These are phyloP conservation scores for Sporothrix humicola DNA, from an alignment of 2,329 filamentous ascomycete species.

Conservation along the genomic window DNA sequence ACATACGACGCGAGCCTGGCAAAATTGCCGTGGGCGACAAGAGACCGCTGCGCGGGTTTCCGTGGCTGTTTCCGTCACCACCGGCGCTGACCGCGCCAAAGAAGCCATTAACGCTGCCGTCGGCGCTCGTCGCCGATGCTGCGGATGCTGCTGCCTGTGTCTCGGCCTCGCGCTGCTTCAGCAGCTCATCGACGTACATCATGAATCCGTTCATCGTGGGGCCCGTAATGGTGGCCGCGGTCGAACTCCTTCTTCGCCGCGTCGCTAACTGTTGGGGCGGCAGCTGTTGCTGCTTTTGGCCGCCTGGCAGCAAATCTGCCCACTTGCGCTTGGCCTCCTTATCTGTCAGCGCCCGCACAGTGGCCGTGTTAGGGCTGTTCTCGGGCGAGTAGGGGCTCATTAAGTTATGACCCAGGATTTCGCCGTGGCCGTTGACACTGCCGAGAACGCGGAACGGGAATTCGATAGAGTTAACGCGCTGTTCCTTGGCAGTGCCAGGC, in stretches of 20 bases:
- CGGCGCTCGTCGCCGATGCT: constrained; percentile 49
- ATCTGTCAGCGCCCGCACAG: constrained; percentile 52
- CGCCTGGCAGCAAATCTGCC: constrained; percentile 27
- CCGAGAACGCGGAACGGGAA: constrained; percentile 92
- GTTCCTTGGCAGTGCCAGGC: constrained; percentile 73
- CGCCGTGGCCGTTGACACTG: constrained; percentile 86
- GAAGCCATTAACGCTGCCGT: constrained; percentile 47
- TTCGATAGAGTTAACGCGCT: constrained; percentile 88
- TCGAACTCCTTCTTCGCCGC: constrained; percentile 35
- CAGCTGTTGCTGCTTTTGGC: constrained; percentile 34
- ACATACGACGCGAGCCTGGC: constrained; percentile 61
- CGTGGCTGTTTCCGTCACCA: constrained; percentile 44
- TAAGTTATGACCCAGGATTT: constrained; percentile 89
- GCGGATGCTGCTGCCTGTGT: constrained; percentile 41
- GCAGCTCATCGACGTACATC: constrained; percentile 75
- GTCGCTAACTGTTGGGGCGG: constrained; percentile 32
- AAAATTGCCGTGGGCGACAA: constrained; percentile 71
- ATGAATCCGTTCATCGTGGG: constrained; percentile 70
- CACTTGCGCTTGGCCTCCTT: constrained; percentile 44
- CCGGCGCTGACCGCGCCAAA: constrained; percentile 55
- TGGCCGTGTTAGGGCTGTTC: constrained; percentile 82
- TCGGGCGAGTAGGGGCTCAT: constrained; percentile 93
- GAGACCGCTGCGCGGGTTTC: constrained; percentile 53
- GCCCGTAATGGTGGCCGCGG: constrained; percentile 41
- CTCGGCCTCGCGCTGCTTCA: constrained; percentile 58